phyloP scores from a whole-genome alignment of 2,329 filamentous ascomycete species.

The Periconia sp. region DNA sequence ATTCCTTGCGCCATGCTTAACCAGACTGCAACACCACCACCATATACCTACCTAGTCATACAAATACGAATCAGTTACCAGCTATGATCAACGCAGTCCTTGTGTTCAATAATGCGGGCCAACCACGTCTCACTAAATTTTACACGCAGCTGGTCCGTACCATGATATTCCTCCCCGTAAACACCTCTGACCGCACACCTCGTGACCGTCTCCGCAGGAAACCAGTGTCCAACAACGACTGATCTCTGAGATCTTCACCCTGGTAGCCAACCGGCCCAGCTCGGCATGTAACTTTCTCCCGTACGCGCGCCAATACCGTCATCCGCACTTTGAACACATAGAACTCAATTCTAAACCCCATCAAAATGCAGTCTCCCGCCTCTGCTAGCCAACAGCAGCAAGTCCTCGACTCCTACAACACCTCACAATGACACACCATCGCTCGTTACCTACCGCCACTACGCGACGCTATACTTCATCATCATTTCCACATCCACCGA shows the following conservation, averaged over 20 bases:
- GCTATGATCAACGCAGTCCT: slow-evolving; percentile 97
- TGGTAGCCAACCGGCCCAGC: slow-evolving; percentile 87
- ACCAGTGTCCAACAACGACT: slow-evolving; percentile 95
- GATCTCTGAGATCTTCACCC: slow-evolving; percentile 94
- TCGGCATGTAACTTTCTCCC: slow-evolving; percentile 98
- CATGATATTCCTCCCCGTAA: not conserved
- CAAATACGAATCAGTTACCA: not conserved
- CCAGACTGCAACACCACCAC: not conserved
- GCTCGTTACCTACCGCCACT: slow-evolving; percentile 96
- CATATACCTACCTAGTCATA: too few species aligned
- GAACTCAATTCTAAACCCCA: slow-evolving; percentile 51
- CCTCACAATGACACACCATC: slow-evolving; percentile 87
- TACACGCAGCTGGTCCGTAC: slow-evolving; percentile 86
- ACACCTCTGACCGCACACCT: not conserved
- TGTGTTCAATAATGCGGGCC: slow-evolving; percentile 97
- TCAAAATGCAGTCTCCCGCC: slow-evolving; percentile 61
- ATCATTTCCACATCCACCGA: slow-evolving; percentile 96
- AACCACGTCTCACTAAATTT: slow-evolving; percentile 96
- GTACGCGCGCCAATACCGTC: slow-evolving; percentile 31
- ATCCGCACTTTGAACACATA: slow-evolving; percentile 8
- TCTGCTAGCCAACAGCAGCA: slow-evolving; percentile 56
- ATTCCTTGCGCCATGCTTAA: too few species aligned
- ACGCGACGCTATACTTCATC: slow-evolving; percentile 98
- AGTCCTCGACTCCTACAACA: slow-evolving; percentile 49
- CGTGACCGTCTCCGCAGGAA: slow-evolving; percentile 62